phyloP scores from a whole-genome alignment of 805 yeast species.

The Candida alai region DNA sequence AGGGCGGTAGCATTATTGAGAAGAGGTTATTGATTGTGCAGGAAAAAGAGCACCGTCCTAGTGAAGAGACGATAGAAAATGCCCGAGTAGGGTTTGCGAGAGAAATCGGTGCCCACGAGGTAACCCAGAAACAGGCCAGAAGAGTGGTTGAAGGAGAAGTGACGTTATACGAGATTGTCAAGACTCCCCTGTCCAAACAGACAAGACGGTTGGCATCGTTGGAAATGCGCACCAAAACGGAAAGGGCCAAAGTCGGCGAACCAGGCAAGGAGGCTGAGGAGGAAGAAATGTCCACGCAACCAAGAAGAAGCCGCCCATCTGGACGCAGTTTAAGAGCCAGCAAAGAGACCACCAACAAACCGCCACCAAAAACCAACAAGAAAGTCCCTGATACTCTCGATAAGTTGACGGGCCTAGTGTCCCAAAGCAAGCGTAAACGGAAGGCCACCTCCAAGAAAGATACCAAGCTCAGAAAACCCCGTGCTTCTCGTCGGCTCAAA shows the following conservation, averaged over 20 bases:
- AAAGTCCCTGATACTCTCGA: no score
- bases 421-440: constrained; percentile 13
- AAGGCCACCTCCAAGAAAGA: constrained; percentile 8
- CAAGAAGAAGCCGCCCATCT: not conserved
- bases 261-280: not conserved
- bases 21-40: constrained; percentile 30
- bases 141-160: constrained; percentile 29
- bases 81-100: constrained; percentile 21
- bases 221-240: not conserved
- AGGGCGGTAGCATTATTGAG: constrained; percentile 25
- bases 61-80: constrained; percentile 24
- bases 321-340: no score
- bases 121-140: constrained; percentile 9
- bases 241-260: no score
- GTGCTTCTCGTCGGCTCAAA: constrained; percentile 11
- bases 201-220: constrained; percentile 23
- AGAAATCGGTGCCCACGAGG: constrained; percentile 19
- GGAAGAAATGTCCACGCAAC: constrained; percentile 2
- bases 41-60: constrained; percentile 25
- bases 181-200: constrained; percentile 6
- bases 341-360: not conserved
- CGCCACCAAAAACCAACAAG: no score
- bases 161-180: constrained; percentile 15
- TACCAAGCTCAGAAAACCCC: not conserved
- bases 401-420: constrained; percentile 8